Evolutionary conservation across 2,329 filamentous ascomycete genomes (phyloP), one percentile per base, ranked within the genome.

Genomic region (Acarospora socialis): DNA sequence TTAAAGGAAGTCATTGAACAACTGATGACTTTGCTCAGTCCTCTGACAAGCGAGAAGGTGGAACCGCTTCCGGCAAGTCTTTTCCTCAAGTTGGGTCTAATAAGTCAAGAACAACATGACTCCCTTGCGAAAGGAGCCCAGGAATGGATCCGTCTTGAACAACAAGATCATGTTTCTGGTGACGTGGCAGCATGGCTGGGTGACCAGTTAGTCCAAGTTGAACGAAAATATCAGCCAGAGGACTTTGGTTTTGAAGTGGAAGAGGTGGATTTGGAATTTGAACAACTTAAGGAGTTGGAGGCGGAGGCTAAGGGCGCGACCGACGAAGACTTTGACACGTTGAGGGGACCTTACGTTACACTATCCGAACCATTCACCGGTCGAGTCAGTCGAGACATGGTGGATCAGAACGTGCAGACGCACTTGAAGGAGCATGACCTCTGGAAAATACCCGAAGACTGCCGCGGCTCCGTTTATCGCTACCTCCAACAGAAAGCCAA

Each of bases 401-500:
- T 43, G 0, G 43, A 50, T 30, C 32, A 47, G 17, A 43, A 57
- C 29, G 44, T 62, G 21, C 36, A 56, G 31, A 40, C 56, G 26
- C 43, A 57, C 20, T 42, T 65, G 24, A 43, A 55, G 30, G 50
- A 52, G 14, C 24, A 29, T 30, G 65, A 86, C 42, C 51, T 87
- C 10, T 81, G 70, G 54, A 59, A 65, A 0, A 68, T 87, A 7
- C 61, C 65, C 0, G 43, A 53, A 0, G 50, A 55, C 3, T 51
- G 65, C 12, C 71, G 82, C 4, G 75, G 75, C 0, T 58, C 63
- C 0, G 59, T 87, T 0, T 92, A 86, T 51, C 66, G 70, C 25
- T 58, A 69, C 34, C 65, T 87, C 34, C 70, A 76, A 42, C 53
- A 61, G 2, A 50, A 60, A 31, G 52, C 72, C 2, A 66, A 81